Conservation (phyloP, 2,329 filamentous ascomycete species). For the Volutella citrinella region DNA sequence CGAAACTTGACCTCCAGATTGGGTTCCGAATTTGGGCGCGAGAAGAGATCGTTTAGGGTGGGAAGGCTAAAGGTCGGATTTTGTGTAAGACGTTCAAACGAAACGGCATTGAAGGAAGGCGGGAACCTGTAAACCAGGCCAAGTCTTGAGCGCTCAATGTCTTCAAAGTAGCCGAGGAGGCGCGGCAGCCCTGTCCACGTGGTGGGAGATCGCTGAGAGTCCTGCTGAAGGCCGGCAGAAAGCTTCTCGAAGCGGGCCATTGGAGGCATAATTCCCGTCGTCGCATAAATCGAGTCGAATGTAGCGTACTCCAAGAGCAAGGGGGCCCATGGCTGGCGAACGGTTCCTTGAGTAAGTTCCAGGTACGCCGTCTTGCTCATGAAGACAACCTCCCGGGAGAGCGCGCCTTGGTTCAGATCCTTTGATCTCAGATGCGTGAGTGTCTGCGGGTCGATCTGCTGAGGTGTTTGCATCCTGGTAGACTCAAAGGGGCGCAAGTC, state of each 20-base stretch:
- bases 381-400: constrained; percentile 45
- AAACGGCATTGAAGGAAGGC: constrained; percentile 57
- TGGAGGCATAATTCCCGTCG: constrained; percentile 61
- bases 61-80: constrained; percentile 49
- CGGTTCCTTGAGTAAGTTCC: constrained; percentile 42
- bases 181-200: constrained; percentile 62
- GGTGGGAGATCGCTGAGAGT: constrained; percentile 47
- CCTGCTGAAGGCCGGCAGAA: constrained; percentile 54
- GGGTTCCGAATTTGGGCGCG: constrained; percentile 54
- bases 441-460: constrained; percentile 54
- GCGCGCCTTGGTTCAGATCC: constrained; percentile 32
- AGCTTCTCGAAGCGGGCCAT: constrained; percentile 65
- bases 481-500: constrained; percentile 55
- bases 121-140: constrained; percentile 76
- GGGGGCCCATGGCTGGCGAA: constrained; percentile 47
- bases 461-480: constrained; percentile 58
- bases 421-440: constrained; percentile 47
- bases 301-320: constrained; percentile 70
- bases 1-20: constrained; percentile 74
- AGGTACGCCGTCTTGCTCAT: constrained; percentile 51
- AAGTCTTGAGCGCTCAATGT: constrained; percentile 65
- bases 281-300: constrained; percentile 60
- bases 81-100: constrained; percentile 49
- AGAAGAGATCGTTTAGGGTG: constrained; percentile 53
- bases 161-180: constrained; percentile 70